These are phyloP conservation scores for Gossypium ekmanianum DNA, from an alignment of 345 rosid genomes.

Conservation along the genomic window DNA sequence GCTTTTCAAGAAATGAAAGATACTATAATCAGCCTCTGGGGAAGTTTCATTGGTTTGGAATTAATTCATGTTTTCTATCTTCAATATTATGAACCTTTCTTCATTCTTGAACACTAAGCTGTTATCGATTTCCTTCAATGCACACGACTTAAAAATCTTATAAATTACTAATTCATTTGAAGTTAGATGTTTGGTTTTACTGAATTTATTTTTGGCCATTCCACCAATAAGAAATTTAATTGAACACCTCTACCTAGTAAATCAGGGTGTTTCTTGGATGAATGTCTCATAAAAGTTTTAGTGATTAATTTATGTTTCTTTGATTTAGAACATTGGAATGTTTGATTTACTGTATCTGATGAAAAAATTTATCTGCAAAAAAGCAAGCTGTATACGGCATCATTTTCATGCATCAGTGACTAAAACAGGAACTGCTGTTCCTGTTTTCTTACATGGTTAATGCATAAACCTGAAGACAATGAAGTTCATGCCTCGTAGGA, in stretches of 20 bases:
- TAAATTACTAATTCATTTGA: not conserved
- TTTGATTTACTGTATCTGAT: slow-evolving; percentile 1
- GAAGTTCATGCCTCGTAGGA: not conserved
- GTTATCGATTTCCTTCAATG: slow-evolving; percentile 7
- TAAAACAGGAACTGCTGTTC: not conserved
- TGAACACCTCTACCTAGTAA: too few species aligned
- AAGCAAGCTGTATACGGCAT: not conserved
- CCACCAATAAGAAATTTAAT: not conserved
- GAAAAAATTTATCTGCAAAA: not conserved
- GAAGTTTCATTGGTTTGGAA: not conserved
- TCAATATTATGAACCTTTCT: not conserved
- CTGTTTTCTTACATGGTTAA: not conserved
- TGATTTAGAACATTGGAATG: not conserved
- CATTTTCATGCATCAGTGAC: not conserved
- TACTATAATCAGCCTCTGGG: not conserved
- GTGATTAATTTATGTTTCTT: too few species aligned
- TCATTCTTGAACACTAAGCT: slow-evolving; percentile 24
- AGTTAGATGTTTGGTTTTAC: not conserved
- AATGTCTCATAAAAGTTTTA: too few species aligned
- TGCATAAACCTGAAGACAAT: not conserved
- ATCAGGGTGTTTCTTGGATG: too few species aligned
- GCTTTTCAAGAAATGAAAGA: slow-evolving; percentile 50
- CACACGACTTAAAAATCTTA: not conserved
- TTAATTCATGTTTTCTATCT: not conserved
- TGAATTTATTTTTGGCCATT: not conserved